These are phyloP conservation scores for Pugionium cornutum DNA, from an alignment of 345 rosid genomes.

Conservation along the genomic window DNA sequence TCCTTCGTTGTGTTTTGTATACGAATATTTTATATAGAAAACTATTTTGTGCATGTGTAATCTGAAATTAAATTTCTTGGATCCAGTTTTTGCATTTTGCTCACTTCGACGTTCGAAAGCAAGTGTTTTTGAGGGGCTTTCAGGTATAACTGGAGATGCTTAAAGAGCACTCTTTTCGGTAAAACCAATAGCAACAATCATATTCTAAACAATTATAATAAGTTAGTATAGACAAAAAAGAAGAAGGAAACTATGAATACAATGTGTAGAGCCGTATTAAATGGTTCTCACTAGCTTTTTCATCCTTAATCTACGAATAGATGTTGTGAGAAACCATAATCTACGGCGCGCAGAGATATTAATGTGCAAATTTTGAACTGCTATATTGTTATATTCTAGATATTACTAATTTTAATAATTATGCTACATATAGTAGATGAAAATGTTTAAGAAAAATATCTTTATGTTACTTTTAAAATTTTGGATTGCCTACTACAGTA, in stretches of 20 bases:
- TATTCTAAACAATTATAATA: neutral
- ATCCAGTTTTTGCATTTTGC: conserved; percentile 21
- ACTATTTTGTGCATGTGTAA: conserved; percentile 9
- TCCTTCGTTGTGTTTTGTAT: neutral
- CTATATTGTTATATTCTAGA: neutral
- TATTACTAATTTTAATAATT: neutral
- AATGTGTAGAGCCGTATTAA: conserved; percentile 27
- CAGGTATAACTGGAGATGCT: conserved; percentile 32
- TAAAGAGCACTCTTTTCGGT: conserved; percentile 4
- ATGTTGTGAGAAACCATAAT: neutral
- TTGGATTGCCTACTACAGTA: neutral
- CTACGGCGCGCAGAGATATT: neutral
- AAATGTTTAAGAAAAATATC: neutral
- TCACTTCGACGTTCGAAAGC: conserved; percentile 18
- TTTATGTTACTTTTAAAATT: neutral
- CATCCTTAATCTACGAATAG: conserved; percentile 2
- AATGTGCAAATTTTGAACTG: neutral
- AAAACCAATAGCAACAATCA: neutral
- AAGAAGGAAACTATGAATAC: neutral
- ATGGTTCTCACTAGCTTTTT: conserved; percentile 14
- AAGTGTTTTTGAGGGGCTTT: conserved; percentile 12
- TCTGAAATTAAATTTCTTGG: conserved; percentile 28
- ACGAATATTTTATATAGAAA: neutral
- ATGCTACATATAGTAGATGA: neutral
- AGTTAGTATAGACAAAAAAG: neutral